A percentile compares a stretch with the other conserved stretches of the same genome.
Conservation (phyloP, 192 early-diverging fungal species). For the Coemansia sp. region DNA sequence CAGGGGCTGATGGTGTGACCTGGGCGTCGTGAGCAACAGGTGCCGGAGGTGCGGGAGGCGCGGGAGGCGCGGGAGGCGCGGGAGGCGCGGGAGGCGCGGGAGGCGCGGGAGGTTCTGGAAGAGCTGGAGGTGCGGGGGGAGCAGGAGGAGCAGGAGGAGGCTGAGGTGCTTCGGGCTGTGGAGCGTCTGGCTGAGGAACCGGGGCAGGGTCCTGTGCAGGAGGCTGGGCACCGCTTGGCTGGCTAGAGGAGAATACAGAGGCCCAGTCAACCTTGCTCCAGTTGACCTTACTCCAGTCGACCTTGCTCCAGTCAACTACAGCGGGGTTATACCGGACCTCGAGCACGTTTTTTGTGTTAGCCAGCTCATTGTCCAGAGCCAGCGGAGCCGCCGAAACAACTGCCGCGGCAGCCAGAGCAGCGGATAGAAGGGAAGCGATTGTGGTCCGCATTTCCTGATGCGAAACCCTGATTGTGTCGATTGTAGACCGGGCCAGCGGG, state of each 20-base stretch:
- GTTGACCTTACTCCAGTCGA: slow-evolving; percentile 28
- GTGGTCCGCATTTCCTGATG: slow-evolving; percentile 16
- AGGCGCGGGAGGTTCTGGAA: background rate
- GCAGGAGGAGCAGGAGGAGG: background rate
- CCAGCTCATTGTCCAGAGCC: slow-evolving; percentile 8
- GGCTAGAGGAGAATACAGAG: slow-evolving; percentile 11
- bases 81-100: background rate
- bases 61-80: background rate
- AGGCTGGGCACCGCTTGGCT: background rate
- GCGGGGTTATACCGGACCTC: slow-evolving; percentile 23
- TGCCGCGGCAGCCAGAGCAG: slow-evolving; percentile 7
- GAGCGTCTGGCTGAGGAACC: background rate
- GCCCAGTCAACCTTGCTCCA: slow-evolving; percentile 24
- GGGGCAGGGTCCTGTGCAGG: background rate
- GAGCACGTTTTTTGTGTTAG: slow-evolving; percentile 14
- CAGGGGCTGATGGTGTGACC: background rate
- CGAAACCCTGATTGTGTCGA: background rate
- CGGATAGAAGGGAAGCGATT: slow-evolving; percentile 14
- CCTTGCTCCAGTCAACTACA: slow-evolving; percentile 21
- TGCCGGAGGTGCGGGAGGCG: background rate
- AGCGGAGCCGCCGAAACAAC: slow-evolving; percentile 15
- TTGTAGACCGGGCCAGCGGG: slow-evolving; percentile 2
- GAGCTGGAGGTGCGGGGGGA: background rate
- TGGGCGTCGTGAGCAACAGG: slow-evolving; percentile 7
- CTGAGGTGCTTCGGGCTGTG: background rate